Evolutionary conservation across 495 filamentous ascomycete genomes (phyloP).

Genomic region (Tetracladium marchalianum): DNA sequence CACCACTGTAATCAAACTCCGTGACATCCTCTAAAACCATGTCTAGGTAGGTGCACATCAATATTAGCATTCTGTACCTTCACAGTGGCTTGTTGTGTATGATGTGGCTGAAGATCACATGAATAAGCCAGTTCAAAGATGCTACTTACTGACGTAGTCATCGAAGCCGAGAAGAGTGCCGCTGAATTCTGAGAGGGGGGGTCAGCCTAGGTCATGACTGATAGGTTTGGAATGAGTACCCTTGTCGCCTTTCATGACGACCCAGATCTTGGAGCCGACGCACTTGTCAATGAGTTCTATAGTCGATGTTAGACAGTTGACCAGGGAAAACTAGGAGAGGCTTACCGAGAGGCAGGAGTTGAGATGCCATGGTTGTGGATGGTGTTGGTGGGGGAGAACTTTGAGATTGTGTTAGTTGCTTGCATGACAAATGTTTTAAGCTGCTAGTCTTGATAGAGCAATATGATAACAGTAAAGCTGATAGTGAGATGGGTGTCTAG

Average conservation of each 20-base stretch:
- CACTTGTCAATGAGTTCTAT: conserved; percentile 97
- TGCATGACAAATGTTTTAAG: too few relatives aligned
- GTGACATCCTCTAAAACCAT: conserved; percentile 98
- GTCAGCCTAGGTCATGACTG: neutral
- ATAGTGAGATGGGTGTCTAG: too few relatives aligned
- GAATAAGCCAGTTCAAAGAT: too few relatives aligned
- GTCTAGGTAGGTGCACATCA: conserved; percentile 40
- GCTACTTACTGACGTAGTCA: conserved; percentile 94
- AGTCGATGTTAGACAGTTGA: conserved; percentile 10
- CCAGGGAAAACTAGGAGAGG: conserved; percentile 1
- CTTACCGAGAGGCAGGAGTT: conserved; percentile 69
- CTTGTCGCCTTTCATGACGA: conserved; percentile 98
- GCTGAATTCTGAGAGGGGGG: conserved; percentile 65
- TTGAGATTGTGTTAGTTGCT: too few relatives aligned
- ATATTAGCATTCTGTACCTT: conserved; percentile 3
- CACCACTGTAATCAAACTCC: conserved; percentile 87
- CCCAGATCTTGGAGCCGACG: conserved; percentile 95
- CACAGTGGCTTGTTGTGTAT: too few relatives aligned
- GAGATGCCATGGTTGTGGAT: conserved; percentile 54
- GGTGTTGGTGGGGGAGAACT: too few relatives aligned
- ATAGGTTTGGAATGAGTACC: conserved; percentile 36
- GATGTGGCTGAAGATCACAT: too few relatives aligned
- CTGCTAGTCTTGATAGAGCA: too few relatives aligned
- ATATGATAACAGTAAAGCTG: too few relatives aligned
- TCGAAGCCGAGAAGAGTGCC: conserved; percentile 92